Evolutionary conservation across 306 rosid species (phyloP).

Genomic region (Cyclanthera cordifolia): DNA sequence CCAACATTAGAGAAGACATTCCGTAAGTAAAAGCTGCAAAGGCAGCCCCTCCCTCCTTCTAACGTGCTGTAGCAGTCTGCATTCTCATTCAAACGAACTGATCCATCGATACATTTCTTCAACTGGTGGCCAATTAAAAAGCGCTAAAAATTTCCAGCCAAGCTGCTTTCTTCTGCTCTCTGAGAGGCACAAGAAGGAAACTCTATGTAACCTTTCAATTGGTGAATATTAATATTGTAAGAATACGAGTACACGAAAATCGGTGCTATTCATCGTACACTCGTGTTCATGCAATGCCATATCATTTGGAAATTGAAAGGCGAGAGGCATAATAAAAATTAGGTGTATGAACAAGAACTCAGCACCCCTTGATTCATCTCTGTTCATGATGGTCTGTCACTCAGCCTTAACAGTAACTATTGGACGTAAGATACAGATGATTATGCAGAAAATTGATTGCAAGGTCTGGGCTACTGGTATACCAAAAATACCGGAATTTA

Average conservation of each 20-base stretch:
- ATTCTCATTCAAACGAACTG: not conserved
- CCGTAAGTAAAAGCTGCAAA: constrained; percentile 2
- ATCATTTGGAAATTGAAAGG: not conserved
- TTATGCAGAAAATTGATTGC: not conserved
- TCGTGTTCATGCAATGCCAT: not conserved
- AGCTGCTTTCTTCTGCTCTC: constrained; percentile 9
- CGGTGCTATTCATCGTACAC: not conserved
- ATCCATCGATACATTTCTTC: constrained; percentile 9
- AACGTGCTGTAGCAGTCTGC: constrained; percentile 11
- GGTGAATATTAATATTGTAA: not conserved
- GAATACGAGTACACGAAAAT: not conserved
- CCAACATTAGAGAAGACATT: constrained; percentile 11
- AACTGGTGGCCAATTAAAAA: constrained; percentile 8
- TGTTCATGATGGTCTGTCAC: too few species aligned
- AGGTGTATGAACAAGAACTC: not conserved
- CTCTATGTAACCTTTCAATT: not conserved
- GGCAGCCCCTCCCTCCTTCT: not conserved
- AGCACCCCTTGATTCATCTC: too few species aligned
- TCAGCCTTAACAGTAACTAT: too few species aligned
- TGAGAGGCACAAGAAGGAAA: not conserved
- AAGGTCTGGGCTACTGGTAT: not conserved
- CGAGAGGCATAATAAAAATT: not conserved
- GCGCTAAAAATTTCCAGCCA: not conserved
- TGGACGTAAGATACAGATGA: too few species aligned
- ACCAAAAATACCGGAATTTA: not conserved